A percentile compares a stretch with the other conserved stretches of the same genome.
Conservation (phyloP, 305 asterid genomes). For the Fraxinus latifolia region DNA sequence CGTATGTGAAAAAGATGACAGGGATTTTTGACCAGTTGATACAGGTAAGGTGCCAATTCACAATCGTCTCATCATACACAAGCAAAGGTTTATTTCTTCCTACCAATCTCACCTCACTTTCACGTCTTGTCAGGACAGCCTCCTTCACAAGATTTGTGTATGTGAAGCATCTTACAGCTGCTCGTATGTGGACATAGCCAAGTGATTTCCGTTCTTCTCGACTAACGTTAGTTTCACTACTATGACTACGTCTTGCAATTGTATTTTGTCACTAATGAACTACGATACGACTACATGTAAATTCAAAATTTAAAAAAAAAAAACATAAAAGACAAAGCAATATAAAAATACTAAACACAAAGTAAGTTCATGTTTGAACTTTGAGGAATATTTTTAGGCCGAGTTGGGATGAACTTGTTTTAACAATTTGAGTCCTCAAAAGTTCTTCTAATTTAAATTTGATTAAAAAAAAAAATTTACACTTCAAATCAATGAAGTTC, state of each 20-base stretch:
- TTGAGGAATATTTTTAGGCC: neutral
- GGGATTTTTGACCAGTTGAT: neutral
- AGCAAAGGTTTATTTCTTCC: conserved; percentile 23
- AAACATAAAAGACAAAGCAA: too few relatives aligned
- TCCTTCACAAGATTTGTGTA: conserved; percentile 81
- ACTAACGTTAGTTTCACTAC: conserved; percentile 42
- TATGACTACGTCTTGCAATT: neutral
- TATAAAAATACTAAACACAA: neutral
- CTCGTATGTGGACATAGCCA: conserved; percentile 60
- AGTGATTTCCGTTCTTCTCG: conserved; percentile 56
- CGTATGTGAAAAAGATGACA: neutral
- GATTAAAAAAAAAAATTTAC: neutral
- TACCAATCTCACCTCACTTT: conserved; percentile 65
- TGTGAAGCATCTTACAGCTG: conserved; percentile 84
- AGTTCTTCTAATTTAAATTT: neutral
- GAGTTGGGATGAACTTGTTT: neutral
- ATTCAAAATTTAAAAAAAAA: too few relatives aligned
- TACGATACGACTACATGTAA: neutral
- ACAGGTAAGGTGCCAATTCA: neutral
- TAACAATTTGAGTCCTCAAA: neutral
- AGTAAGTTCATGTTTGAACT: neutral
- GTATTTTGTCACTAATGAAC: neutral
- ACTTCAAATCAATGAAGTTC: neutral
- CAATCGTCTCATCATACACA: neutral
- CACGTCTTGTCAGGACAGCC: conserved; percentile 71